Base-by-base conservation (phyloP, 768 basidiomycete species). In the Boletellus emodensis region DNA sequence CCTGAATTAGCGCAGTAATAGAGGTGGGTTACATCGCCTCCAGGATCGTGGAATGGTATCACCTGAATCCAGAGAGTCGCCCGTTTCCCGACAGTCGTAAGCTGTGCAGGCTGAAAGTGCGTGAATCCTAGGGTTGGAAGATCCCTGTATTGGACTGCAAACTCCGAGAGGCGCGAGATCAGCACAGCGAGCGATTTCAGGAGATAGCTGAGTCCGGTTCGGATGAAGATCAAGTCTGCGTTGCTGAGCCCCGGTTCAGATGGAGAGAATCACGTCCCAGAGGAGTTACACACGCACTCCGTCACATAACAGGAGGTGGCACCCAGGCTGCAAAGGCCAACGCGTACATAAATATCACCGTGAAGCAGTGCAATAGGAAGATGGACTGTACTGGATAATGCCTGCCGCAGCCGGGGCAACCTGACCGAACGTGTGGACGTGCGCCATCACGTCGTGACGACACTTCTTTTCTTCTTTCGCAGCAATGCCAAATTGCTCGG, bases 251-350 rank as follows among this genome's bases (percentile, higher is more conserved):
- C 55, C 24, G 22, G 26, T 46, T 62, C 46, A 67, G 48, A 28
- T 20, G 26, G 43, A 18, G 52, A 41, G 40, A 46, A 39, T 43
- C 45, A 34, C 20, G 20, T 18, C 50, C 41, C 48, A 51, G 42
- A 40, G 20, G 38, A 33, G 50, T 49, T 30, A 30, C 40, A 46
- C 45, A 75, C 84, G 58, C 55, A 95, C 94, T 99, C 96, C 26
- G 96, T 98, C 48, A 98, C 96, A 73, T 94, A 99, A 73, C 96
- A 99, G 2, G 95, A 98, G 9, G 96, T 99, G 26, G 95, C 95
- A 39, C 95, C 95, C 38, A 98, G 72, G 66, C 92, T 91, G 50
- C 52, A 53, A 42, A 26, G 24, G 6, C 24, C 39, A 13, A 48
- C 46, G 26, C 35, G 49, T 43, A 33, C 51, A 47, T 66, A 6